Evolutionary conservation across 768 basidiomycete genomes (phyloP), one percentile per base, ranked within the genome.

Genomic region (Hygrophoropsis aurantiaca): DNA sequence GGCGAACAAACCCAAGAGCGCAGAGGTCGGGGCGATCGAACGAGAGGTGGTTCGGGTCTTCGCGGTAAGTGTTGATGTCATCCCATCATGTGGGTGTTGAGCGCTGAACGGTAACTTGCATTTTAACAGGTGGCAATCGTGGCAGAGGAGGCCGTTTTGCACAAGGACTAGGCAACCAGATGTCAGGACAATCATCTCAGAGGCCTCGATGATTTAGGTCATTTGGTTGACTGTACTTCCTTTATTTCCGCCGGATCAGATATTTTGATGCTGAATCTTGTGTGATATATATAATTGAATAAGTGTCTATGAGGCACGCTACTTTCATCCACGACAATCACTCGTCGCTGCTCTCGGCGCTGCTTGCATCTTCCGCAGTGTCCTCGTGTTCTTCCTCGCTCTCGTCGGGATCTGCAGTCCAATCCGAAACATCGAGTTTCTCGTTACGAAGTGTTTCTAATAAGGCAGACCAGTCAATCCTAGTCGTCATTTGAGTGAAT

Each of bases 71-170:
- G n/a, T n/a, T n/a, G n/a, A n/a, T n/a, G n/a, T 18, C 19, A 34
- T 27, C 27, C 13, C 47, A 11, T 50, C 25, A 23, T 25, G 32
- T 46, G 34, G 18, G 44, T 16, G 23, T n/a, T n/a, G 11, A 38
- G n/a, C 44, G 46, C 27, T 52, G 26, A 36, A 25, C 30, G 11
- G 18, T 11, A 5, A 34, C 15, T 20, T 34, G 30, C 2, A 15
- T 13, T 16, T 44, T 27, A 44, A 19, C 52, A 84, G 83, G 84
- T 54, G 82, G 83, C 37, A 72, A 79, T 21, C 76, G 82, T 44
- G 90, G 87, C 40, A 77, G 91, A 49, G 87, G 91, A 19, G 77
- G 80, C 23, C 80, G 89, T n/a, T 91, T 91, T 59, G 78, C 86
- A 16, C 88, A 91, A 66, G 89, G 89, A 18, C 74, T 91, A 33